A percentile compares a stretch with the other conserved stretches of the same genome.
phyloP scores from a whole-genome alignment of 2,329 filamentous ascomycete species.

The Nigrospora osmanthi region DNA sequence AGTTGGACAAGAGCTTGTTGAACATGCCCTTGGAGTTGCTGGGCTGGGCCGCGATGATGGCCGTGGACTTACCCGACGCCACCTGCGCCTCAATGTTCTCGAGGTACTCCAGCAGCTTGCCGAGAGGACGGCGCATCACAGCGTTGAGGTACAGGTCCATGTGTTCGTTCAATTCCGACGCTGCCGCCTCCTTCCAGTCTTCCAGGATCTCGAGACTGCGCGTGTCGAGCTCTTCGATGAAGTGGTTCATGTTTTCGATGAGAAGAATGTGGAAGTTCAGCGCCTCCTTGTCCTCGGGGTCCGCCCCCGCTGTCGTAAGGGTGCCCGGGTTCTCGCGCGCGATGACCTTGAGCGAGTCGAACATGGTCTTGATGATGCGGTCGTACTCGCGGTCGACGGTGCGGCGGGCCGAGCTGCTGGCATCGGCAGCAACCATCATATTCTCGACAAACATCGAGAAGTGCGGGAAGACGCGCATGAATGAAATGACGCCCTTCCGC shows the following conservation, averaged over 20 bases:
- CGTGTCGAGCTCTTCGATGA: constrained; percentile 82
- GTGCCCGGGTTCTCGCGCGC: constrained; percentile 60
- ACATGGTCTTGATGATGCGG: constrained; percentile 89
- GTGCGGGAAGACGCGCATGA: constrained; percentile 86
- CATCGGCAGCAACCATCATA: constrained; percentile 58
- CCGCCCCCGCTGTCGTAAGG: constrained; percentile 34
- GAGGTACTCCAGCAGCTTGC: constrained; percentile 84
- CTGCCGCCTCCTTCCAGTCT: constrained; percentile 74
- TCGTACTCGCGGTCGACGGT: constrained; percentile 83
- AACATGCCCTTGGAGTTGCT: constrained; percentile 77
- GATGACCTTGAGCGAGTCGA: constrained; percentile 92
- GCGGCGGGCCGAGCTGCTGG: constrained; percentile 56
- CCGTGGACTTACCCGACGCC: constrained; percentile 48
- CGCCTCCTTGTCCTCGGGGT: constrained; percentile 86
- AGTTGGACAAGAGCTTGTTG: constrained; percentile 74
- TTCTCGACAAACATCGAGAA: constrained; percentile 80
- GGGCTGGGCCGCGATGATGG: constrained; percentile 67
- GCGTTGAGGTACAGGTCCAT: constrained; percentile 80
- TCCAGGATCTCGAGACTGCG: constrained; percentile 67
- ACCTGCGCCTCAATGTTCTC: constrained; percentile 77
- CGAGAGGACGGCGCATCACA: constrained; percentile 81
- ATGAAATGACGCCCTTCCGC: constrained; percentile 90
- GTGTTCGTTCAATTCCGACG: constrained; percentile 75
- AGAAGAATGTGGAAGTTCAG: constrained; percentile 95
- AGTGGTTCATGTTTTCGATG: constrained; percentile 99